Evolutionary conservation across 495 filamentous ascomycete species (phyloP).

Genomic region (Clohesyomyces aquaticus): DNA sequence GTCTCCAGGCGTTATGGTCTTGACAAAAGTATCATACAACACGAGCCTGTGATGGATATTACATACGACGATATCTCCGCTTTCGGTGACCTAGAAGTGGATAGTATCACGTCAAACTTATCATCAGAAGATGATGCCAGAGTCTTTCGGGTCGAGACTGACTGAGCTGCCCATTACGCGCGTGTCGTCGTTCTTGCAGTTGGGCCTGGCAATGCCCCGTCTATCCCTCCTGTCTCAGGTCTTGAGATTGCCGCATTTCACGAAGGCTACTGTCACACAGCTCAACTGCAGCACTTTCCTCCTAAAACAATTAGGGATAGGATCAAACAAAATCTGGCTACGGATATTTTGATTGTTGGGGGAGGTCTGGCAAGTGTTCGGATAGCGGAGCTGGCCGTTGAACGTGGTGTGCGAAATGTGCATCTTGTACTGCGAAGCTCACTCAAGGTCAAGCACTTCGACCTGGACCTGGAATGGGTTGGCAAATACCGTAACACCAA

Average conservation of each 20-base stretch:
- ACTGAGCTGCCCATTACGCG: slow-evolving; percentile 52
- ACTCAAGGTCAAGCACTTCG: slow-evolving; percentile 66
- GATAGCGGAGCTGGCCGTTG: slow-evolving; percentile 60
- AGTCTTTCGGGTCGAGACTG: slow-evolving; percentile 58
- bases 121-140: slow-evolving; percentile 1
- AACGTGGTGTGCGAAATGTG: slow-evolving; percentile 52
- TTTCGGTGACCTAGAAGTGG: slow-evolving; percentile 38
- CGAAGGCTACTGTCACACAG: slow-evolving; percentile 58
- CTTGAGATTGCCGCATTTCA: slow-evolving; percentile 42
- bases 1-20: slow-evolving; percentile 59
- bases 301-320: slow-evolving; percentile 51
- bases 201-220: slow-evolving; percentile 58
- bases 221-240: slow-evolving; percentile 48
- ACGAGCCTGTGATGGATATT: slow-evolving; percentile 57
- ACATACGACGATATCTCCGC: slow-evolving; percentile 49
- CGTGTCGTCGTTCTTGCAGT: slow-evolving; percentile 61
- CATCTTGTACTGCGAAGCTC: slow-evolving; percentile 59
- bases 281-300: slow-evolving; percentile 58
- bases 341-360: slow-evolving; percentile 62
- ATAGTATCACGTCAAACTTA: slow-evolving; percentile 19
- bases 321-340: slow-evolving; percentile 48
- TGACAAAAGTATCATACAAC: slow-evolving; percentile 49
- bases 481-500: slow-evolving; percentile 68
- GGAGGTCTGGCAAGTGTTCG: slow-evolving; percentile 67
- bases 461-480: slow-evolving; percentile 66